phyloP scores from a whole-genome alignment of 2,329 filamentous ascomycete genomes.

The Monosporascus sp. region DNA sequence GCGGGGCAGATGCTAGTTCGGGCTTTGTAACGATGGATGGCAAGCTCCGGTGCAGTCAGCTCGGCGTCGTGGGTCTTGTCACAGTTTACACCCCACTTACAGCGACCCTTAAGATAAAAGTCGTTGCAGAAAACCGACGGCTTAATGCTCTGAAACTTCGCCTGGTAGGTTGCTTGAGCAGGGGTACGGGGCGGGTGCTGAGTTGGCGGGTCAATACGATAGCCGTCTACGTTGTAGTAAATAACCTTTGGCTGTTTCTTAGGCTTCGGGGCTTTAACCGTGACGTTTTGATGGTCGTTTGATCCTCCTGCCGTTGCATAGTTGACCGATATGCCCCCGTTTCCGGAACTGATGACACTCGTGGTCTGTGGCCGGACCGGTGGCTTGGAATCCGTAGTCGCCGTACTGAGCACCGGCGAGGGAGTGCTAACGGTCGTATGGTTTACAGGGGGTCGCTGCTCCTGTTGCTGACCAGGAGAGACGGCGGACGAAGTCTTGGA shows the following conservation, averaged over 20 bases:
- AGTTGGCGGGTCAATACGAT: conserved; percentile 25
- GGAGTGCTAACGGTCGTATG: conserved; percentile 6
- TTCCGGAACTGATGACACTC: conserved; percentile 27
- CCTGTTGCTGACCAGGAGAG: conserved; percentile 10
- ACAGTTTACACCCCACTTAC: conserved; percentile 23
- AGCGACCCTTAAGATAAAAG: conserved; percentile 26
- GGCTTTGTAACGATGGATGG: conserved; percentile 31
- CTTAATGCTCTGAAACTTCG: conserved; percentile 24
- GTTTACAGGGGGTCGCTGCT: conserved; percentile 7
- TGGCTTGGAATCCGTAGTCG: conserved; percentile 7
- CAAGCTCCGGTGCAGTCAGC: conserved; percentile 24
- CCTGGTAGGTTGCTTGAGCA: conserved; percentile 26
- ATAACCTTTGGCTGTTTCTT: conserved; percentile 27
- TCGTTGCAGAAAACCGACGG: conserved; percentile 30
- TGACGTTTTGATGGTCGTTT: conserved; percentile 27
- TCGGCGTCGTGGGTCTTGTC: conserved; percentile 27
- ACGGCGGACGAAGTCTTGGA: conserved; percentile 9
- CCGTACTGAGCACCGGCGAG: conserved; percentile 8
- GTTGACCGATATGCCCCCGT: conserved; percentile 29
- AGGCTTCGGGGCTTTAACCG: conserved; percentile 25
- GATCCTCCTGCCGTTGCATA: conserved; percentile 28
- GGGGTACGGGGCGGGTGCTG: conserved; percentile 25
- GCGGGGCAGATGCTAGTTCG: conserved; percentile 28
- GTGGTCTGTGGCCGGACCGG: conserved; percentile 6
- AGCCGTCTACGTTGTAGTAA: conserved; percentile 24